A percentile compares a stretch with the other conserved stretches of the same genome.
phyloP scores from a whole-genome alignment of 495 filamentous ascomycete genomes.

The Aspergillus sclerotioniger region DNA sequence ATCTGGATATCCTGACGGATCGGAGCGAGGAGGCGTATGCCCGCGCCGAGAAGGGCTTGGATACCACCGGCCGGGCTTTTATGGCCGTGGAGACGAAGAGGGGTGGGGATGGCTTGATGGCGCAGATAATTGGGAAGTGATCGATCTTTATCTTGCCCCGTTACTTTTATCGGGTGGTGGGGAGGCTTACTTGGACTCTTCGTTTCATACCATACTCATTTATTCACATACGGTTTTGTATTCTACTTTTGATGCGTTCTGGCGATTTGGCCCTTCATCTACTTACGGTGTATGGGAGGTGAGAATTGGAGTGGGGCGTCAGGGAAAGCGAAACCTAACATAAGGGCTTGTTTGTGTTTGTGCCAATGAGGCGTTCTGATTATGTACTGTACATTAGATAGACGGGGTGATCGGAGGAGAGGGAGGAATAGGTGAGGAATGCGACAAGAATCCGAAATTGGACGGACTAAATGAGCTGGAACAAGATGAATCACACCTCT shows the following conservation, averaged over 20 bases:
- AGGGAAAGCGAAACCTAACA: neutral
- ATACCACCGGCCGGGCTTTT: slow-evolving; percentile 41
- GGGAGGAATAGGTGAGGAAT: slow-evolving; percentile 2
- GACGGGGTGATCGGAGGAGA: slow-evolving; percentile 1
- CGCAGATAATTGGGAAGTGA: slow-evolving; percentile 25
- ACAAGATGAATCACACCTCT: too few species aligned
- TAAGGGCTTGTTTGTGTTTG: neutral
- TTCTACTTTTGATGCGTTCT: neutral
- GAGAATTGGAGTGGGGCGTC: neutral
- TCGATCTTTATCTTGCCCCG: neutral
- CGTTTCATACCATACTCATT: too few species aligned
- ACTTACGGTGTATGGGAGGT: neutral
- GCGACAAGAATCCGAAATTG: neutral
- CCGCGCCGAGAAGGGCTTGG: slow-evolving; percentile 69
- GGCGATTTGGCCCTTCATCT: neutral
- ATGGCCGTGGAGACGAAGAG: slow-evolving; percentile 44
- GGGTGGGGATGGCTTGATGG: slow-evolving; percentile 34
- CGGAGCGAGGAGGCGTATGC: slow-evolving; percentile 82
- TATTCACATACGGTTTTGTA: slow-evolving; percentile 5
- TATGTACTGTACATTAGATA: slow-evolving; percentile 24
- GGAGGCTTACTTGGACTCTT: neutral
- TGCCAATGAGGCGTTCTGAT: neutral
- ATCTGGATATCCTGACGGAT: slow-evolving; percentile 78
- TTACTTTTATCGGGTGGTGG: neutral
- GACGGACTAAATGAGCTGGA: too few species aligned